These are phyloP conservation scores for Lipomyces orientalis DNA, from an alignment of 805 yeast species.

Conservation along the genomic window DNA sequence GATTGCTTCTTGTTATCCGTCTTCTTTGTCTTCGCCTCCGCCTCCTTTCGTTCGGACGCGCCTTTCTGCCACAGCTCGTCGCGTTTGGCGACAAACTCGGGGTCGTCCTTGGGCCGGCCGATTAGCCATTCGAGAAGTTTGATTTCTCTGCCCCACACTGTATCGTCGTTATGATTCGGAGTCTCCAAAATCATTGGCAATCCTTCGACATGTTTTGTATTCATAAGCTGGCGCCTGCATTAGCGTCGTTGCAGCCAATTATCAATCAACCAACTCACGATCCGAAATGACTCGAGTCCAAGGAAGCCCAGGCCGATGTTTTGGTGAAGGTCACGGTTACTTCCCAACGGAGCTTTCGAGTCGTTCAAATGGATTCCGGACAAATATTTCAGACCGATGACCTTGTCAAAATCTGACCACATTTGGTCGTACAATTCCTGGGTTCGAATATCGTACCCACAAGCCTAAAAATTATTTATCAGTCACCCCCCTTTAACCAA, in stretches of 20 bases:
- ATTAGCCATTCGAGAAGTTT: conserved; percentile 75
- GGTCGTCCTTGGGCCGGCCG: conserved; percentile 59
- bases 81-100: conserved; percentile 58
- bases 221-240: conserved; percentile 56
- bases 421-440: conserved; percentile 64
- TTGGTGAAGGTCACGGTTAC: conserved; percentile 91
- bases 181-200: conserved; percentile 89
- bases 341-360: conserved; percentile 90
- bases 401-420: conserved; percentile 76
- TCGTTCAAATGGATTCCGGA: conserved; percentile 89
- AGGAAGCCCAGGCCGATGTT: conserved; percentile 86
- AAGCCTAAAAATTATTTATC: conserved; percentile 50
- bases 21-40: conserved; percentile 14
- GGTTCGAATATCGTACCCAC: conserved; percentile 86
- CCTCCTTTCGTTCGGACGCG: conserved; percentile 59
- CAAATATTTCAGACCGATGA: conserved; percentile 76
- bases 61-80: conserved; percentile 64
- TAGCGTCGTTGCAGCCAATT: not conserved
- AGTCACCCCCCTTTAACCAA: no score
- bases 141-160: conserved; percentile 56
- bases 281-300: conserved; percentile 83
- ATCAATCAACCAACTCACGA: conserved; percentile 40
- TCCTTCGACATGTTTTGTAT: conserved; percentile 61
- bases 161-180: conserved; percentile 58
- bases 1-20: conserved; percentile 10